A percentile compares a stretch with the other conserved stretches of the same genome.
Conservation (phyloP, 2,329 filamentous ascomycete species). For the Colletotrichum tropicale region DNA sequence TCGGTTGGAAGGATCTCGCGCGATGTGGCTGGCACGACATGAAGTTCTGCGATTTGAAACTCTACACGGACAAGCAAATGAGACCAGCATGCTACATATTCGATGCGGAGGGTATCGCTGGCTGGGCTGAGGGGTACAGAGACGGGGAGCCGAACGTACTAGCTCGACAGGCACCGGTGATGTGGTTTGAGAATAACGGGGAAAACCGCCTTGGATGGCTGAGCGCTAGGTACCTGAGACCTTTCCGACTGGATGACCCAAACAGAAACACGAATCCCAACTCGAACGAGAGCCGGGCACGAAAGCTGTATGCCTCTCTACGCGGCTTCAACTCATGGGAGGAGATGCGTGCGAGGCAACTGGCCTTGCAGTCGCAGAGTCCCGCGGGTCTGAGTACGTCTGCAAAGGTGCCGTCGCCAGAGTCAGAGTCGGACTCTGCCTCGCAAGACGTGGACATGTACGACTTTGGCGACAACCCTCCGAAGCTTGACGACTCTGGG, state of each 20-base stretch:
- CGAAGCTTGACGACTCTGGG: conserved; percentile 17
- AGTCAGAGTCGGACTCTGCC: conserved; percentile 1
- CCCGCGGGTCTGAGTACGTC: neutral
- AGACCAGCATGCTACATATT: conserved; percentile 18
- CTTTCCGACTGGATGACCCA: conserved; percentile 13
- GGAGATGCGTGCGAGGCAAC: neutral
- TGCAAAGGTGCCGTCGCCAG: neutral
- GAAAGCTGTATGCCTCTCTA: conserved; percentile 1
- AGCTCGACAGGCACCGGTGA: conserved; percentile 19
- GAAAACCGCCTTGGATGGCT: conserved; percentile 15
- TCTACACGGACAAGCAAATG: neutral
- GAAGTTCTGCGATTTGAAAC: neutral
- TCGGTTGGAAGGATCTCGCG: conserved; percentile 19
- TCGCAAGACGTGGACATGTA: conserved; percentile 11
- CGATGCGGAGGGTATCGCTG: conserved; percentile 14
- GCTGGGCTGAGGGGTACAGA: conserved; percentile 19
- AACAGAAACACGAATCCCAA: neutral
- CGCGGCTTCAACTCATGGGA: conserved; percentile 14
- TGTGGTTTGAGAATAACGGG: conserved; percentile 24
- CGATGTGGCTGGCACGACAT: conserved; percentile 7
- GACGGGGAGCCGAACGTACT: conserved; percentile 14
- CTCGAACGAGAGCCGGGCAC: neutral
- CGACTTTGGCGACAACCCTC: conserved; percentile 23
- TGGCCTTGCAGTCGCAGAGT: neutral
- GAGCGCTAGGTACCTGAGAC: neutral